Conservation (phyloP, 2,329 filamentous ascomycete genomes). For the Fusarium coicis region DNA sequence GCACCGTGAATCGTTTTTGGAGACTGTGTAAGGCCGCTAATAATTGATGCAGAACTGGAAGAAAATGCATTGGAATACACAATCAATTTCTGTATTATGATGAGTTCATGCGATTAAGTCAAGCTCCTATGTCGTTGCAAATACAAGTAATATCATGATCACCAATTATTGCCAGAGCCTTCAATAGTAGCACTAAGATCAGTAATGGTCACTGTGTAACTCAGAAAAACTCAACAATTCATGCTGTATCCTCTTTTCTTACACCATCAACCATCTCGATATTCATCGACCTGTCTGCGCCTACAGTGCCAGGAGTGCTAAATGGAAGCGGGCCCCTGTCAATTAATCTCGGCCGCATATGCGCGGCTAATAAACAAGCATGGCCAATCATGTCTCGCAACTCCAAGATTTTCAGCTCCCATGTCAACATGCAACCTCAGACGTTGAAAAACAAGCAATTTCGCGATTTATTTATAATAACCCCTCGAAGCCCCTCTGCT, state of each 20-base stretch:
- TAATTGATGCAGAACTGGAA: background rate
- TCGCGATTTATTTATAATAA: constrained; percentile 18
- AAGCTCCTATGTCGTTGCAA: background rate
- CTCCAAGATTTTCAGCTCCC: background rate
- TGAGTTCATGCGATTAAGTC: background rate
- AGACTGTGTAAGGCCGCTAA: constrained; percentile 20
- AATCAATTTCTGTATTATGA: background rate
- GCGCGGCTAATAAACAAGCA: constrained; percentile 40
- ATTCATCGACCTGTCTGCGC: background rate
- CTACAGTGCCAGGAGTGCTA: constrained; percentile 31
- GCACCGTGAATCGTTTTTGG: constrained; percentile 1
- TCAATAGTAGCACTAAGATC: background rate
- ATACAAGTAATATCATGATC: background rate
- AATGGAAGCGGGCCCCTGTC: constrained; percentile 18
- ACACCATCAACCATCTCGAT: background rate
- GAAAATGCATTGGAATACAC: background rate
- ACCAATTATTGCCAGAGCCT: rapidly evolving
- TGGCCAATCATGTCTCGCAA: constrained; percentile 34
- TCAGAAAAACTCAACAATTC: background rate
- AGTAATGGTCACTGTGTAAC: no score
- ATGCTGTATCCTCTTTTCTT: background rate
- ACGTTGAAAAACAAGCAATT: constrained; percentile 29
- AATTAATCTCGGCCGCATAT: constrained; percentile 46
- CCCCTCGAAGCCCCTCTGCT: constrained; percentile 7
- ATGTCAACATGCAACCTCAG: background rate